Evolutionary conservation across 305 asterid species (phyloP), one percentile per base, ranked within the genome.

Genomic region (Salvia sclarea): DNA sequence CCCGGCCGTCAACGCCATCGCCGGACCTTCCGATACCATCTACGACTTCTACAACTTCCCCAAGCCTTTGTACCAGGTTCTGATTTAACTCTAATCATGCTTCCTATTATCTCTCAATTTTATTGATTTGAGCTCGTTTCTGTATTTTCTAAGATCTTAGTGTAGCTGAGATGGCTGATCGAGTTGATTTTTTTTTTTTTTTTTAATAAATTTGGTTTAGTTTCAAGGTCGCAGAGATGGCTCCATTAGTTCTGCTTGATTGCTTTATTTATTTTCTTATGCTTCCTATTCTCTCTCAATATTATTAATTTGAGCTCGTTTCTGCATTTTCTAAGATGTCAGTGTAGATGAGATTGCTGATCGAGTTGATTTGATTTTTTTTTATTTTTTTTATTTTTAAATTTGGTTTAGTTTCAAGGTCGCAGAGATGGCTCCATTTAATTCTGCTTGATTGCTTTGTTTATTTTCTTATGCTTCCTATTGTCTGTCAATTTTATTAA

Each of bases 1-100:
- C 22, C 97, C 96, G 17, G 52, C 91, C 33, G 80, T 91, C 76
- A 86, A 80, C 80, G 76, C 79, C 72, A 56, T 88, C 52, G 38
- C 66, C 24, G 97, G 95, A 37, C 73, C 78, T 9, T 52, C 73
- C 12, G 85, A 81, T 11, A 88, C 93, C 61, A 91, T 91, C 66
- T 63, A 91, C 75, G 97, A 91, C 70, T 91, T 91, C 83, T 91
- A 85, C 81, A 75, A 75, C 58, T 91, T 91, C 74, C 95, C 97
- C 76, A 68, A 83, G 53, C 79, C 77, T 41, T 76, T 91, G 88
- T 88, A 91, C 68, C 75, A 86, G 92, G 1, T 18, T 4, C 6
- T 7, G 13, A 8, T 57, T 3, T n/a, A n/a, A n/a, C n/a, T n/a
- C n/a, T n/a, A n/a, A n/a, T n/a, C 30, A 25, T 25, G 30, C 30